A percentile compares a stretch with the other conserved stretches of the same genome.
Evolutionary conservation across 2,329 filamentous ascomycete genomes (phyloP).

Genomic region (Monilinia fructicola): DNA sequence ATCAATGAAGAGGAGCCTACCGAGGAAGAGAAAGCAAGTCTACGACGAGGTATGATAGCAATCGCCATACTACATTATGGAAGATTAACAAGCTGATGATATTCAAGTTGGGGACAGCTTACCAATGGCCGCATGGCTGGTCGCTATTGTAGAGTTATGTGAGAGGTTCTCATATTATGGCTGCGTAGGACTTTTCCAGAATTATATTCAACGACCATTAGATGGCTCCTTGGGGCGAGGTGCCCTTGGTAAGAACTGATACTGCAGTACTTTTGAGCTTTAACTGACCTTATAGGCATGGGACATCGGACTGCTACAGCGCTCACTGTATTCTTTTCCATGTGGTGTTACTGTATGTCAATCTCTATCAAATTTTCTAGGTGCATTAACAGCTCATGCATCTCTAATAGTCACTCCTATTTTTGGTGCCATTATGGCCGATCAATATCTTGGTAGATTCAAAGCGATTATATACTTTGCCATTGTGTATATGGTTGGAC

Average conservation of each 20-base stretch:
- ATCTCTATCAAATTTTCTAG: not conserved
- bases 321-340: conserved; percentile 51
- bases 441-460: conserved; percentile 60
- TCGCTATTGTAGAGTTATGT: conserved; percentile 19
- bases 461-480: conserved; percentile 57
- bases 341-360: conserved; percentile 50
- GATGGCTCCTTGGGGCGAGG: conserved; percentile 40
- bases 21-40: not conserved
- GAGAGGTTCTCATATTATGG: conserved; percentile 60
- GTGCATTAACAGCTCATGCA: not conserved
- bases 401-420: conserved; percentile 36
- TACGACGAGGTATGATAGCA: conserved; percentile 8
- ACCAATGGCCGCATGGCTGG: conserved; percentile 21
- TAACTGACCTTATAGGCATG: conserved; percentile 42
- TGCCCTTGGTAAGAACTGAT: conserved; percentile 43
- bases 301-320: conserved; percentile 56
- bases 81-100: not conserved
- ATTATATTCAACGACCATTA: conserved; percentile 55
- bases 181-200: conserved; percentile 60
- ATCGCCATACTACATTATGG: not conserved
- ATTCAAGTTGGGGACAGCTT: conserved; percentile 19
- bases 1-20: conserved; percentile 1
- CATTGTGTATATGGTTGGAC: conserved; percentile 51
- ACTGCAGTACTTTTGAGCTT: too few relatives aligned
- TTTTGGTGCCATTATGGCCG: conserved; percentile 49